Base-by-base conservation (phyloP, 495 filamentous ascomycete genomes). In the Penicillium parvum region DNA sequence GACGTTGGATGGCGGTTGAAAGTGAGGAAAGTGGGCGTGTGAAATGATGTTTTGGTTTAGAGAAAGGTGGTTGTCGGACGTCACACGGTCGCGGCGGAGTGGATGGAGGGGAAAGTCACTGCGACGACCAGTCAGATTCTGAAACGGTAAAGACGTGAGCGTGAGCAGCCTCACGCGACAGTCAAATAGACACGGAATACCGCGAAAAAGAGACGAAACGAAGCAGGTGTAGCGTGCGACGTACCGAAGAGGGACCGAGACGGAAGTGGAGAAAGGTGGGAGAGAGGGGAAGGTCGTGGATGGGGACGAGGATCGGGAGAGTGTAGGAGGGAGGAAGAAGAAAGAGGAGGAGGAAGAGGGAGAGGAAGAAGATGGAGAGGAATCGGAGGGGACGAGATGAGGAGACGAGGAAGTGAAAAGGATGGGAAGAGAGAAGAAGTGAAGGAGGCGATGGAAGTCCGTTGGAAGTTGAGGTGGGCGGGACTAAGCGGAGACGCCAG, bases 261-360 rank as follows among this genome's bases (percentile, higher is more conserved):
- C 43, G 30, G 49, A 61, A 55, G 58, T 55, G 55, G 61, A 58
- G 60, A 57, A 53, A 58, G 44, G 50, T 43, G 47, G 55, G 49
- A 51, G 43, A 44, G 50, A 57, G 51, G 35, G 30, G 50, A 54
- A 52, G 27, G 52, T 38, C 38, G 35, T 21, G 50, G 47, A 51
- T 48, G 44, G 44, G 40, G 48, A 44, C 37, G 29, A 49, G 45
- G 43, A 33, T 35, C 40, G 29, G 40, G 45, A 47, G 36, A 26
- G 49, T 40, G 50, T 18, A 47, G 47, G 48, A 38, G 53, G 55
- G 57, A 43, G 38, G 41, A 36, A 29, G 44, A 30, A 53, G 43
- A 37, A 25, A 23, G 43, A 48, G 34, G 48, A 46, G 47, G 50
- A 52, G 47, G 40, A 43, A 44, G 38, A 48, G 38, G 38, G 46